Evolutionary conservation across 164 flowering plant genomes (phyloP).

Genomic region (Protea cynaroides): DNA sequence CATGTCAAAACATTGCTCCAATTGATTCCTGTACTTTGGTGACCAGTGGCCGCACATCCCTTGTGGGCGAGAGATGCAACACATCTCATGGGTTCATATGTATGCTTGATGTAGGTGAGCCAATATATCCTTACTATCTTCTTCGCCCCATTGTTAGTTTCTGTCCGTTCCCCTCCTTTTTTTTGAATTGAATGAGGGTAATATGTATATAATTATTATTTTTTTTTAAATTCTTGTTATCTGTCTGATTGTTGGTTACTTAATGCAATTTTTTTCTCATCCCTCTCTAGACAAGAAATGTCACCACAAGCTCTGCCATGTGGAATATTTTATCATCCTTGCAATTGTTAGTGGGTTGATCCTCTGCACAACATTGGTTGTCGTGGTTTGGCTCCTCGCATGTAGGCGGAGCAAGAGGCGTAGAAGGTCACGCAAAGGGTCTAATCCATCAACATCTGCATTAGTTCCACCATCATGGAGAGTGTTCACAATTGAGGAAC

Average conservation of each 20-base stretch:
- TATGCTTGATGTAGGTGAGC: constrained; percentile 51
- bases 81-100: constrained; percentile 54
- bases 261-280: background rate
- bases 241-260: background rate
- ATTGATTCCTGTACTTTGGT: constrained; percentile 47
- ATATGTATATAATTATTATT: background rate
- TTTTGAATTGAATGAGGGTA: background rate
- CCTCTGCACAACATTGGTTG: constrained; percentile 57
- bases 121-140: background rate
- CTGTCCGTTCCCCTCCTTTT: background rate
- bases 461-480: constrained; percentile 84
- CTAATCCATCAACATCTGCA: constrained; percentile 63
- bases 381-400: constrained; percentile 80
- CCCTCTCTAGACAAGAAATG: constrained; percentile 48
- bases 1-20: constrained; percentile 32
- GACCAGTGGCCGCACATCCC: constrained; percentile 20
- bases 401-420: constrained; percentile 63
- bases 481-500: constrained; percentile 72
- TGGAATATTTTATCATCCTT: constrained; percentile 76
- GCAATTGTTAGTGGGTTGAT: constrained; percentile 80
- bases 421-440: constrained; percentile 53
- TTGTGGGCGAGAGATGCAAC: constrained; percentile 55
- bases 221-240: background rate
- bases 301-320: constrained; percentile 63
- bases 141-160: background rate